A percentile compares a stretch with the other conserved stretches of the same genome.
Conservation (phyloP, 2,329 filamentous ascomycete species). For the Neocucurbitaria cava region DNA sequence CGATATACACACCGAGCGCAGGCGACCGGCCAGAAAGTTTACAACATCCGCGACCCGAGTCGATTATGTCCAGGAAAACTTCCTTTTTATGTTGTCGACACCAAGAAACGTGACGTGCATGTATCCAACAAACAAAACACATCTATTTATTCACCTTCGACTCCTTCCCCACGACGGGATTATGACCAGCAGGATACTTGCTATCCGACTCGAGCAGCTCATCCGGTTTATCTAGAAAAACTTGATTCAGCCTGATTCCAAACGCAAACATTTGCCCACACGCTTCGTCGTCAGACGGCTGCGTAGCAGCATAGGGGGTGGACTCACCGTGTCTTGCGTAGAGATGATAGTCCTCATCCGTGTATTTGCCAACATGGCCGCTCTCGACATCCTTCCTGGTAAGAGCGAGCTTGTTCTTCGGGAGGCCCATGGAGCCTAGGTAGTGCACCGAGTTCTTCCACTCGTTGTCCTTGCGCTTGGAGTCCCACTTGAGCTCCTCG, state of each 20-base stretch:
- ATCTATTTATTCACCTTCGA: conserved; percentile 59
- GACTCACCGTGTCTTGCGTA: conserved; percentile 59
- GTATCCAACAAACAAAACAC: too few species aligned
- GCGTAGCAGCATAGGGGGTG: neutral
- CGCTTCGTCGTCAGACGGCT: conserved; percentile 12
- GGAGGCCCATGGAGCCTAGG: conserved; percentile 68
- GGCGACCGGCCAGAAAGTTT: neutral
- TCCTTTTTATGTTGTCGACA: neutral
- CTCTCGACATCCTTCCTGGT: conserved; percentile 66
- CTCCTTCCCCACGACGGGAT: conserved; percentile 53
- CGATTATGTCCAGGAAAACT: too few species aligned
- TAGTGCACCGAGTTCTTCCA: conserved; percentile 74
- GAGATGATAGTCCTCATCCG: conserved; percentile 57
- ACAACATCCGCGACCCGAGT: too few species aligned
- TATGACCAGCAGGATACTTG: conserved; percentile 52
- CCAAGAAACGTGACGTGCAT: neutral
- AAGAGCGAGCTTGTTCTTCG: conserved; percentile 62
- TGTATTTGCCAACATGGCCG: conserved; percentile 54
- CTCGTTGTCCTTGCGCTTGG: conserved; percentile 74
- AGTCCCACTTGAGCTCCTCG: conserved; percentile 81
- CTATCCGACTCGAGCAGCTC: conserved; percentile 61
- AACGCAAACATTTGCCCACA: conserved; percentile 31
- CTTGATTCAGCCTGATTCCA: conserved; percentile 30
- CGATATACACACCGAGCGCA: conserved; percentile 1
- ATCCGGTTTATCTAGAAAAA: conserved; percentile 58